phyloP scores from a whole-genome alignment of 78 protist species.

The Dictyostelium intermedium region DNA sequence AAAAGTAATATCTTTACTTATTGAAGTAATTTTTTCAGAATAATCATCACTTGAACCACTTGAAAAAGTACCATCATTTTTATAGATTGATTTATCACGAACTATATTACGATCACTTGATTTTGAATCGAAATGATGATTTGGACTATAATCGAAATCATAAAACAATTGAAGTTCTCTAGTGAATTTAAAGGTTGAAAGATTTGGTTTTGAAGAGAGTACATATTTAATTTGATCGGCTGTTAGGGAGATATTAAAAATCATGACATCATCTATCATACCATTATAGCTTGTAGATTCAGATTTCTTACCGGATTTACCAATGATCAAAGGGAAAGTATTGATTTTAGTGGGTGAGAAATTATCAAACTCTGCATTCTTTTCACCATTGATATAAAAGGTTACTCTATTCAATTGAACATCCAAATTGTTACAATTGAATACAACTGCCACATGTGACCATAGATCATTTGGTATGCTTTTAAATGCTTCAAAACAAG shows the following conservation, averaged over 20 bases:
- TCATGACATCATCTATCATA: constrained; percentile 15
- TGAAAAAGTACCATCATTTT: neutral
- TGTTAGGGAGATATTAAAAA: constrained; percentile 22
- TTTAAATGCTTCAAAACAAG: neutral
- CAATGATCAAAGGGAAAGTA: constrained; percentile 7
- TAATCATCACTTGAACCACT: neutral
- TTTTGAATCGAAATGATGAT: neutral
- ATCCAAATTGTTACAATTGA: neutral
- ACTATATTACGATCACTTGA: neutral
- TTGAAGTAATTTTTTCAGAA: constrained; percentile 5
- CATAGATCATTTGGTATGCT: constrained; percentile 20
- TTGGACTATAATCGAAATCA: constrained; percentile 22
- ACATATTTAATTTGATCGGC: neutral
- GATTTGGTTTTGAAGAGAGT: constrained; percentile 21
- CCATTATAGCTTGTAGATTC: constrained; percentile 22
- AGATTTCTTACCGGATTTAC: neutral
- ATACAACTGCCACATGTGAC: constrained; percentile 23
- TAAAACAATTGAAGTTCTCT: neutral
- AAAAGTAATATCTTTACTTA: constrained; percentile 38
- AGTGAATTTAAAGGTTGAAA: neutral
- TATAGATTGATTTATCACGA: constrained; percentile 24
- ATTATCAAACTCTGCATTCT: neutral
- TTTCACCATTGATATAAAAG: constrained; percentile 33
- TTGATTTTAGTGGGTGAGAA: constrained; percentile 12
- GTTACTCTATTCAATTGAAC: neutral